Evolutionary conservation across 345 rosid genomes (phyloP).

Genomic region (Eutrema yunnanense): DNA sequence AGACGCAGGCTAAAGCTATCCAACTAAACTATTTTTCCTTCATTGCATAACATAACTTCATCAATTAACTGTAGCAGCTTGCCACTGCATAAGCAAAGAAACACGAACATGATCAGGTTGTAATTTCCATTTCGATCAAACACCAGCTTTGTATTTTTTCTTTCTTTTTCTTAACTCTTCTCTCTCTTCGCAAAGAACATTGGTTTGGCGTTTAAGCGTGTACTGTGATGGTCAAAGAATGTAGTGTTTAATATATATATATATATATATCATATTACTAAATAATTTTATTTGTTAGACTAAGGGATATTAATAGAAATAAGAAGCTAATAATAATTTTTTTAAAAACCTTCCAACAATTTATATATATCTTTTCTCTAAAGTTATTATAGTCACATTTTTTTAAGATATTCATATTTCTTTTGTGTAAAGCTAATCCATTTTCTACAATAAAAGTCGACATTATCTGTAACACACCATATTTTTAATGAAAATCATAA

Average conservation of each 20-base stretch:
- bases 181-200: background rate
- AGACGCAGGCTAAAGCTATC: slow-evolving; percentile 39
- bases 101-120: slow-evolving; percentile 27
- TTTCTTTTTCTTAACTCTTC: background rate
- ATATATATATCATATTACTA: too few species aligned
- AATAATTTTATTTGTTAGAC: too few species aligned
- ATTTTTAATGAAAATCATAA: too few species aligned
- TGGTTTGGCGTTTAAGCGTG: slow-evolving; percentile 2
- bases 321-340: too few species aligned
- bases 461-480: background rate
- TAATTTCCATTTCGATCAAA: slow-evolving; percentile 9
- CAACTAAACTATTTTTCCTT: slow-evolving; percentile 51
- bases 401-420: background rate
- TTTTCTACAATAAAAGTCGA: background rate
- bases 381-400: background rate
- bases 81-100: slow-evolving; percentile 46
- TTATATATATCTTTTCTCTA: too few species aligned
- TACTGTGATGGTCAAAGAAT: background rate
- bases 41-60: background rate
- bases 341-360: too few species aligned
- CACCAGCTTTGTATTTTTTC: background rate
- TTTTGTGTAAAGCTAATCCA: background rate
- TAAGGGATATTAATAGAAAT: too few species aligned
- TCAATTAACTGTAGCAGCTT: slow-evolving; percentile 43
- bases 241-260: background rate